Conservation (phyloP, 805 yeast species). For the Suhomyces faveliae region DNA sequence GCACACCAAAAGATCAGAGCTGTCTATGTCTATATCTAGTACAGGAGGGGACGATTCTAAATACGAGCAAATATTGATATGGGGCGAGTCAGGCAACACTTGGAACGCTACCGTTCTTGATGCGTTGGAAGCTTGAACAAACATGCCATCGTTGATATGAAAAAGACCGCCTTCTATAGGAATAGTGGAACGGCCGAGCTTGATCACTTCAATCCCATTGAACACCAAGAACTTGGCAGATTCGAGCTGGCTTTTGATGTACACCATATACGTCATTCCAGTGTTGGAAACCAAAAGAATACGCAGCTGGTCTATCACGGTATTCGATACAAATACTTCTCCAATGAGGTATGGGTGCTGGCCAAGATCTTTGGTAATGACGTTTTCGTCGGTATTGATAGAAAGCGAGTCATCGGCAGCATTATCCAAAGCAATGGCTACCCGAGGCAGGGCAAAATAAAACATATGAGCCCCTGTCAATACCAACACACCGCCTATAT, state of each 20-base stretch:
- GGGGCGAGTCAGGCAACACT: slow-evolving; percentile 24
- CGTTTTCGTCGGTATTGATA: slow-evolving; percentile 11
- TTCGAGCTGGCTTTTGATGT: slow-evolving; percentile 11
- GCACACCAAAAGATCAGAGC: slow-evolving; percentile 18
- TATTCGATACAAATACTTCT: slow-evolving; percentile 9
- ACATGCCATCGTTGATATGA: slow-evolving; percentile 25
- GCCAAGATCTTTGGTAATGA: slow-evolving; percentile 20
- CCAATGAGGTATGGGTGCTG: neutral
- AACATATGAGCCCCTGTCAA: slow-evolving; percentile 25
- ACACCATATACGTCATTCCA: slow-evolving; percentile 29
- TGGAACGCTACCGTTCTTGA: slow-evolving; percentile 34
- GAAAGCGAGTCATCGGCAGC: slow-evolving; percentile 12
- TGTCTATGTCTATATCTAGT: slow-evolving; percentile 19
- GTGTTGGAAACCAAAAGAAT: slow-evolving; percentile 25
- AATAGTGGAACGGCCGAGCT: slow-evolving; percentile 30
- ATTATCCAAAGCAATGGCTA: slow-evolving; percentile 8
- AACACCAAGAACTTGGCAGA: slow-evolving; percentile 5
- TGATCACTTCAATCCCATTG: slow-evolving; percentile 18
- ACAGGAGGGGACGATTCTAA: slow-evolving; percentile 33
- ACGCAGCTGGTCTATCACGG: slow-evolving; percentile 28
- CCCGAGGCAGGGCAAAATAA: slow-evolving; percentile 25
- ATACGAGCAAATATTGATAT: slow-evolving; percentile 20
- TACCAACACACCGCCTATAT: slow-evolving; percentile 27
- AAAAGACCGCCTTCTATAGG: slow-evolving; percentile 22
- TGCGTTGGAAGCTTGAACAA: slow-evolving; percentile 28